Conservation (phyloP, 2,329 filamentous ascomycete species). For the Pseudocercospora eumusae region DNA sequence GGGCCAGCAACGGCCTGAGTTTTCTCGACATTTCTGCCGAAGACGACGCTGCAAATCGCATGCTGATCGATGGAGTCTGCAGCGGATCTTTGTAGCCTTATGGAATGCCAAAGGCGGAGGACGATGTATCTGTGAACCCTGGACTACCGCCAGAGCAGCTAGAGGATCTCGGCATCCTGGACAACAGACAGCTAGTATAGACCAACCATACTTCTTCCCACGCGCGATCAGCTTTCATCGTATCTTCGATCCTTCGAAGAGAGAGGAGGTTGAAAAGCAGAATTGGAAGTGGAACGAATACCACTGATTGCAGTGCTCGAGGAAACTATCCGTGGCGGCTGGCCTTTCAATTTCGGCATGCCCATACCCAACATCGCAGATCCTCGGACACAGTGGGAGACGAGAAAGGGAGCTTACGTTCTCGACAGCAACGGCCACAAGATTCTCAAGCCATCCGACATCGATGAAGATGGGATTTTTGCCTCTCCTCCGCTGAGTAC, state of each 20-base stretch:
- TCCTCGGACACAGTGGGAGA: background rate
- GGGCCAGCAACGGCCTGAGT: background rate
- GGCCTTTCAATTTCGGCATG: constrained; percentile 8
- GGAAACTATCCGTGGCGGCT: background rate
- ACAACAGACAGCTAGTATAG: background rate
- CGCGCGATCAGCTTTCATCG: constrained; percentile 1
- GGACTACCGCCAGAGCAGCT: background rate
- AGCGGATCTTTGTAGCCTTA: constrained; percentile 1
- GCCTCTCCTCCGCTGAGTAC: background rate
- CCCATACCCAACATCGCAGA: background rate
- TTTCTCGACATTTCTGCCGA: background rate
- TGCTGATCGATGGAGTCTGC: constrained; percentile 3
- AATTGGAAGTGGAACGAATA: background rate
- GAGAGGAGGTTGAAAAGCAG: background rate
- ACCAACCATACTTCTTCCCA: background rate
- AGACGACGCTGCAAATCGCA: background rate
- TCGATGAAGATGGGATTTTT: background rate
- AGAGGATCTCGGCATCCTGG: background rate
- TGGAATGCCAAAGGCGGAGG: background rate
- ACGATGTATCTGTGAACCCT: background rate
- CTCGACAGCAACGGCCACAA: background rate
- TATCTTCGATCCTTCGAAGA: background rate
- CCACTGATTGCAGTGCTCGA: background rate
- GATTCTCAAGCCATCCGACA: background rate
- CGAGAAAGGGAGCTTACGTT: background rate